These are phyloP conservation scores for Otatea glauca DNA, from an alignment of 176 grass and related monocot species.

Conservation along the genomic window DNA sequence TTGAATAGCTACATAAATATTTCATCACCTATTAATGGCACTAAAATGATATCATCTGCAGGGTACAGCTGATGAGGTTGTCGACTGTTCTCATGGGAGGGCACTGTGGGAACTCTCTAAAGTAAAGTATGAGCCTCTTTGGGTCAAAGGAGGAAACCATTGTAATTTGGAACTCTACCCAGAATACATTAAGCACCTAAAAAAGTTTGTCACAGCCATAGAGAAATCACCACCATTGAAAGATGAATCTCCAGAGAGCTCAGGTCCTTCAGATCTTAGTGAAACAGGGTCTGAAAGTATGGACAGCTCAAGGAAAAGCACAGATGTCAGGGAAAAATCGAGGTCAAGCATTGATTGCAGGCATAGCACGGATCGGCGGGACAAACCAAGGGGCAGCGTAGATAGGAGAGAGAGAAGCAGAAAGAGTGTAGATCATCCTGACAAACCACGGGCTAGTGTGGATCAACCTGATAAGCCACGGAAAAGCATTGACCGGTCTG, in stretches of 20 bases:
- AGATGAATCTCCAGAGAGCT: slow-evolving; percentile 53
- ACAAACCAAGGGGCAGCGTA: slow-evolving; percentile 68
- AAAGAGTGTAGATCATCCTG: slow-evolving; percentile 66
- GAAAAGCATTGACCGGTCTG: slow-evolving; percentile 96
- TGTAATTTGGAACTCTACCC: slow-evolving; percentile 94
- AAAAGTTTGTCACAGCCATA: slow-evolving; percentile 80
- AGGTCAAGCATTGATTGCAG: slow-evolving; percentile 64
- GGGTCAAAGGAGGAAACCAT: slow-evolving; percentile 93
- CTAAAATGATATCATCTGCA: slow-evolving; percentile 38
- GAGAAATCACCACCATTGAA: slow-evolving; percentile 60
- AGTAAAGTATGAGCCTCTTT: slow-evolving; percentile 94
- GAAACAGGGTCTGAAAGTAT: slow-evolving; percentile 52
- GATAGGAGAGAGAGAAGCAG: slow-evolving; percentile 81
- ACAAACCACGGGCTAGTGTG: slow-evolving; percentile 68
- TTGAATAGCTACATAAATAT: neutral
- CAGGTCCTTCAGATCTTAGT: slow-evolving; percentile 56
- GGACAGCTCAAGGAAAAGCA: slow-evolving; percentile 71
- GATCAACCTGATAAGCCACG: slow-evolving; percentile 83
- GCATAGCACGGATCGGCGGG: slow-evolving; percentile 52
- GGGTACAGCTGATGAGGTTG: slow-evolving; percentile 92
- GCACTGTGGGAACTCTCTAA: slow-evolving; percentile 82
- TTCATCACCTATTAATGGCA: neutral
- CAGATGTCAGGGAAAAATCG: slow-evolving; percentile 65
- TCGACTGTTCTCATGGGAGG: slow-evolving; percentile 94
- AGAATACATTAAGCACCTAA: slow-evolving; percentile 87